Evolutionary conservation across 768 basidiomycete species (phyloP).

Genomic region (Mycena chlorophos): DNA sequence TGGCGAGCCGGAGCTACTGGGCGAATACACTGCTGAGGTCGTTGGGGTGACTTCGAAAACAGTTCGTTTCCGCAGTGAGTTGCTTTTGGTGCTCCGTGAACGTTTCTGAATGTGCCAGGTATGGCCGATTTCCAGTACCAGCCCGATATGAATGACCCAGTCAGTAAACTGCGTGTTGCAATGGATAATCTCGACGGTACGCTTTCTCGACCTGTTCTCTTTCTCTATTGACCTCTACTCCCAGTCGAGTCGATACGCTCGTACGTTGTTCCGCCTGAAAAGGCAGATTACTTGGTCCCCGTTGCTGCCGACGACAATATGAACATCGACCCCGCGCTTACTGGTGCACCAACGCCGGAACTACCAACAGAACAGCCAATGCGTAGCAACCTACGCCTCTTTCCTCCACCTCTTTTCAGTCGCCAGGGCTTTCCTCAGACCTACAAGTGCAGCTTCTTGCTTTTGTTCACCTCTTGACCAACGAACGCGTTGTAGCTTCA

Average conservation of each 20-base stretch:
- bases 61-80: constrained; percentile 86
- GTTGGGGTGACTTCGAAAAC: constrained; percentile 80
- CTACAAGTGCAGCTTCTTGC: constrained; percentile 60
- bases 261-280: constrained; percentile 70
- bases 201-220: constrained; percentile 15
- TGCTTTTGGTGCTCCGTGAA: not conserved
- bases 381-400: constrained; percentile 66
- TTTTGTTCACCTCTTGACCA: not conserved
- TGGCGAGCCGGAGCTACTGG: constrained; percentile 40
- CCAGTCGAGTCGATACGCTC: constrained; percentile 71
- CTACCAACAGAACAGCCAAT: constrained; percentile 22
- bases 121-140: constrained; percentile 95
- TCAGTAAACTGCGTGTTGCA: constrained; percentile 65
- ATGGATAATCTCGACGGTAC: constrained; percentile 85
- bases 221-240: constrained; percentile 4
- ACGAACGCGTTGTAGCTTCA: constrained; percentile 53
- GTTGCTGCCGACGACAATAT: constrained; percentile 29
- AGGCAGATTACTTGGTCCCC: constrained; percentile 57
- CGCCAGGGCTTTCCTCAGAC: constrained; percentile 75
- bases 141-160: constrained; percentile 69
- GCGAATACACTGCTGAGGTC: constrained; percentile 74
- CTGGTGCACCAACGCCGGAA: constrained; percentile 22
- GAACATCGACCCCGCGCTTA: constrained; percentile 55
- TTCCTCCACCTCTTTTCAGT: constrained; percentile 90
- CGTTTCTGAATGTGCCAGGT: constrained; percentile 46